phyloP scores from a whole-genome alignment of 306 rosid species.

The Astragalus glycyphyllos region DNA sequence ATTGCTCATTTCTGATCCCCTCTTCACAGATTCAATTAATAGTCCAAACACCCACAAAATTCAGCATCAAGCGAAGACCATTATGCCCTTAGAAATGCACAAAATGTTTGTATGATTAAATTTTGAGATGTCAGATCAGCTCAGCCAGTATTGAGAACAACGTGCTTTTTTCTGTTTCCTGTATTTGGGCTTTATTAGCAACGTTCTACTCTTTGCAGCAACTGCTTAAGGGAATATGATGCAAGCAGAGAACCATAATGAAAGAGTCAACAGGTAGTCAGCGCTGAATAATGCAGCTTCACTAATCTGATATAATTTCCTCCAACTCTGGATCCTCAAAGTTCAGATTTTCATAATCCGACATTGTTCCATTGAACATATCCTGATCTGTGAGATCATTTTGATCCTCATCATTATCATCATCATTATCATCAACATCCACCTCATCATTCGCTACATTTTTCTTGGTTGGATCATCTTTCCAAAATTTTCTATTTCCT shows the following conservation, averaged over 20 bases:
- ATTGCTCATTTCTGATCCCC: slow-evolving; percentile 35
- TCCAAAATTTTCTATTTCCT: slow-evolving; percentile 62
- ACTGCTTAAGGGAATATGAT: slow-evolving; percentile 18
- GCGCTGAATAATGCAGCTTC: slow-evolving; percentile 25
- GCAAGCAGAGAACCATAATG: slow-evolving; percentile 35
- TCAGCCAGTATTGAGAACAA: slow-evolving; percentile 28
- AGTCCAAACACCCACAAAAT: slow-evolving; percentile 30
- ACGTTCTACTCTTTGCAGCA: slow-evolving; percentile 38
- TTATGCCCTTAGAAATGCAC: slow-evolving; percentile 30
- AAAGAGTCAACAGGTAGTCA: slow-evolving; percentile 34
- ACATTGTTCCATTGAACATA: slow-evolving; percentile 54
- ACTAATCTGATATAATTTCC: slow-evolving; percentile 88
- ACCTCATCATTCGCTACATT: slow-evolving; percentile 50
- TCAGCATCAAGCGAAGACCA: slow-evolving; percentile 40
- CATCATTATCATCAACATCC: slow-evolving; percentile 58
- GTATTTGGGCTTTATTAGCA: slow-evolving; percentile 38
- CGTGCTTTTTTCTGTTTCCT: slow-evolving; percentile 22
- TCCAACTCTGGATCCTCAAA: slow-evolving; percentile 87
- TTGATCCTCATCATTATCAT: slow-evolving; percentile 74
- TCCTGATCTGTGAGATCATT: slow-evolving; percentile 63
- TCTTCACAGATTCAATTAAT: slow-evolving; percentile 25
- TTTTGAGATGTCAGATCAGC: slow-evolving; percentile 23
- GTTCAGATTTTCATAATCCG: slow-evolving; percentile 69
- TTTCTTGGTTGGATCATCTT: slow-evolving; percentile 53
- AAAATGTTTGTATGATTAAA: slow-evolving; percentile 33